Evolutionary conservation across 2,329 filamentous ascomycete species (phyloP), one percentile per base, ranked within the genome.

Genomic region (Fusarium sp.): DNA sequence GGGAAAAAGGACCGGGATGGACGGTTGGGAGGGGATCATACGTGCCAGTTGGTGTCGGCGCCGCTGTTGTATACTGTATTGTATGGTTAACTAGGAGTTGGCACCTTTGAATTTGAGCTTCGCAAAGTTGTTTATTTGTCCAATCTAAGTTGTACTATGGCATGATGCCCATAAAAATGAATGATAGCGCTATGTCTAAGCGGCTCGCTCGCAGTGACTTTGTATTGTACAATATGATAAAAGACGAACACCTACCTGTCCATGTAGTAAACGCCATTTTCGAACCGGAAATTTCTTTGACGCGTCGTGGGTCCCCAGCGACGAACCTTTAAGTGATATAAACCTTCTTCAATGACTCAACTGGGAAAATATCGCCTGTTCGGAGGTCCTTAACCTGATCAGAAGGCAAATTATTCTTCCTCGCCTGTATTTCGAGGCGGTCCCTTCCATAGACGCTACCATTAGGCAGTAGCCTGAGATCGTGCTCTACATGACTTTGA

Each of bases 401-500:
- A 12, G 87, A 80, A 28, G 87, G 85, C 47, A 96, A 86, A 2
- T 93, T 93, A 1, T 94, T 86, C 84, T 97, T 98, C 79, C 90
- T 89, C 63, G 95, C 94, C 81, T 96, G 91, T 64, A 93, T 90
- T 70, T 92, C 85, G 56, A 99, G 85, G 57, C 92, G 87, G 63
- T 92, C 90, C 66, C 90, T 88, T 26, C 96, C 94, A 80, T 98
- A 98, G 15, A 97, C 93, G 59, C 94, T 88, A 3, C 93, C 92
- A 81, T 97, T 98, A 30, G 96, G 96, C 63, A 99, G 84, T 48
- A 98, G 89, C 26, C 97, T 89, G 2, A 96, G 89, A 80, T 98
- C 95, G 51, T 90, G 91, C 80, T 98, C 96, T 36, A 98, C 94
- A 70, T 94, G 93, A 80, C 94, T 98, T 86, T 97, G 97, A 36